Evolutionary conservation across 148 eudicot species (phyloP).

Genomic region (Fallopia convolvulus): DNA sequence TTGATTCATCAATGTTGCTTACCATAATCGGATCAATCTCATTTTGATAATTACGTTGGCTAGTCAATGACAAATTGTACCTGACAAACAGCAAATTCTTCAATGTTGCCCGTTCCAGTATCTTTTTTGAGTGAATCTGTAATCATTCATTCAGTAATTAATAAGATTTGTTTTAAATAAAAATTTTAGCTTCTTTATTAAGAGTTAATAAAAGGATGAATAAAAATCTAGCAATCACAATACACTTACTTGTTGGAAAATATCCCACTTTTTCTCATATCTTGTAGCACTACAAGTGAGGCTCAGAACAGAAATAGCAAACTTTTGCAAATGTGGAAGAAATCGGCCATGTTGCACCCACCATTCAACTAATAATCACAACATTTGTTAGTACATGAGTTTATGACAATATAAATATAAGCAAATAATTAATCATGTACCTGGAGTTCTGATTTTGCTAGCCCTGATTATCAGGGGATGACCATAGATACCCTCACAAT

Average conservation of each 20-base stretch:
- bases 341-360: background rate
- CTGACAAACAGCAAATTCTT: background rate
- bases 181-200: background rate
- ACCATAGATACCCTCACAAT: background rate
- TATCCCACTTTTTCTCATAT: background rate
- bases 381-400: background rate
- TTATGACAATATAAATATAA: no score
- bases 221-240: background rate
- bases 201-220: background rate
- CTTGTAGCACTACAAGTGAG: conserved; percentile 2
- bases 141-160: background rate
- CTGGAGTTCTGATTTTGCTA: background rate
- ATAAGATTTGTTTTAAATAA: background rate
- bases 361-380: conserved; percentile 6
- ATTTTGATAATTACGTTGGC: background rate
- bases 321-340: conserved; percentile 16
- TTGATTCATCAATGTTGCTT: background rate
- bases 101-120: background rate
- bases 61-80: background rate
- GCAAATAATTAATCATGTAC: background rate
- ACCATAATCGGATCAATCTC: background rate
- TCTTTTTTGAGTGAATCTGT: background rate
- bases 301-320: background rate
- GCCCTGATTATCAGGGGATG: background rate
- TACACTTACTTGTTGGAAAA: background rate